A percentile compares a stretch with the other conserved stretches of the same genome.
These are phyloP conservation scores for Candida vaughaniae DNA, from an alignment of 805 yeast species.

Conservation along the genomic window DNA sequence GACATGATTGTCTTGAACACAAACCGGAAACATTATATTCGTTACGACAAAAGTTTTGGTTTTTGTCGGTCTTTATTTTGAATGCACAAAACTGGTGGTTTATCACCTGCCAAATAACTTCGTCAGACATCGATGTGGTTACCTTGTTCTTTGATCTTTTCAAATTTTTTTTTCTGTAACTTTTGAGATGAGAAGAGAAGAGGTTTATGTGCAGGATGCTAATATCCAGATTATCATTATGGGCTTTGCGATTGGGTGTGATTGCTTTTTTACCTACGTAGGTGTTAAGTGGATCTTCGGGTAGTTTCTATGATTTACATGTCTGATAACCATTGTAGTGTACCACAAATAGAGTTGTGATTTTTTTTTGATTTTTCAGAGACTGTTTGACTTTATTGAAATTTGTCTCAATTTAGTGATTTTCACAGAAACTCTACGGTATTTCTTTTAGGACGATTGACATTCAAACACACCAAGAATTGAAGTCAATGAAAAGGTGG, in stretches of 20 bases:
- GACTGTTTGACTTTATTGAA: no score
- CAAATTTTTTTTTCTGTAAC: conserved; percentile 4
- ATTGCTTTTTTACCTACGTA: no score
- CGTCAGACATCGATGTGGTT: conserved; percentile 51
- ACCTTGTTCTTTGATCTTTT: background rate
- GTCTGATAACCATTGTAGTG: no score
- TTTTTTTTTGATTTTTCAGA: no score
- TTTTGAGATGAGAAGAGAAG: conserved; percentile 9
- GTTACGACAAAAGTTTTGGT: conserved; percentile 90
- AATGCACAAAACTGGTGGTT: conserved; percentile 95
- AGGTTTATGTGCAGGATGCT: conserved; percentile 6
- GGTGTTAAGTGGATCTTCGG: no score
- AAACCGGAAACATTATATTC: conserved; percentile 95
- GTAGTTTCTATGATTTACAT: no score
- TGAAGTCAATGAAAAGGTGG: no score
- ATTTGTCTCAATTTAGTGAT: no score
- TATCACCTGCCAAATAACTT: conserved; percentile 96
- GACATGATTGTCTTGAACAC: conserved; percentile 92
- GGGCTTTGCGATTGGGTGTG: conserved; percentile 1
- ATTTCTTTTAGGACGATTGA: no score
- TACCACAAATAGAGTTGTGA: no score
- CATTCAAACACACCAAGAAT: no score
- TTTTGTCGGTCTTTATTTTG: conserved; percentile 84
- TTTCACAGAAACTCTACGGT: no score
- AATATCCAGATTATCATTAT: conserved; percentile 1